phyloP scores from a whole-genome alignment of 139 green algal species.

The Chlamydomonas eustigma region DNA sequence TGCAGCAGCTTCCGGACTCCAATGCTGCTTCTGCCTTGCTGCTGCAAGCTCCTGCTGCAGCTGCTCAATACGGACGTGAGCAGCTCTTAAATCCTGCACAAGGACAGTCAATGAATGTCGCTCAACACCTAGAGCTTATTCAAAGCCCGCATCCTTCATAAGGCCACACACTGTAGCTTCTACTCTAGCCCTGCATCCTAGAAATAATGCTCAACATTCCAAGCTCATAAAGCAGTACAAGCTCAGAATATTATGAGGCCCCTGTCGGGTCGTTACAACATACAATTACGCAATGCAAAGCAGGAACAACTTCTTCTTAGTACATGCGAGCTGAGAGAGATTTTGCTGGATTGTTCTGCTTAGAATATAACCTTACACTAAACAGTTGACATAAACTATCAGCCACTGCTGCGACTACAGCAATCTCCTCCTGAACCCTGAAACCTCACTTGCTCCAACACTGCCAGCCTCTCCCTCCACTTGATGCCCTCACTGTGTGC shows the following conservation, averaged over 20 bases:
- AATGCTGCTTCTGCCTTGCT: constrained; percentile 10
- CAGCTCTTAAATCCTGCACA: neutral
- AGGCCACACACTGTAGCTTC: neutral
- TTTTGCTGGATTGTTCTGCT: too few species aligned
- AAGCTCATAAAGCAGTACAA: too few species aligned
- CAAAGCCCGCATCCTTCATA: neutral
- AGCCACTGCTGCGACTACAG: too few species aligned
- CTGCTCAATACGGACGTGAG: neutral
- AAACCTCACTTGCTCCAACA: constrained; percentile 16
- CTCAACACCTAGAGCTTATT: constrained; percentile 21
- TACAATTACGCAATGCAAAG: too few species aligned
- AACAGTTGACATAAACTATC: too few species aligned
- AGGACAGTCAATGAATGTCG: constrained; percentile 11
- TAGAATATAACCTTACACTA: too few species aligned
- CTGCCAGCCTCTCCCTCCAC: constrained; percentile 22
- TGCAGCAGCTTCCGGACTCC: constrained; percentile 28
- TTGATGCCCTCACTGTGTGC: constrained; percentile 32
- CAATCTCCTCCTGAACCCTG: neutral
- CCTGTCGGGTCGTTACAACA: too few species aligned
- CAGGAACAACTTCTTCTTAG: too few species aligned
- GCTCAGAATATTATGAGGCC: too few species aligned
- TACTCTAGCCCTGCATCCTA: too few species aligned
- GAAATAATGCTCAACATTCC: too few species aligned
- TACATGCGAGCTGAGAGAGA: too few species aligned
- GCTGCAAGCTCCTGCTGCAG: constrained; percentile 31